A percentile compares a stretch with the other conserved stretches of the same genome.
Conservation (phyloP, 2,329 filamentous ascomycete species). For the Tolypocladium tropicale region DNA sequence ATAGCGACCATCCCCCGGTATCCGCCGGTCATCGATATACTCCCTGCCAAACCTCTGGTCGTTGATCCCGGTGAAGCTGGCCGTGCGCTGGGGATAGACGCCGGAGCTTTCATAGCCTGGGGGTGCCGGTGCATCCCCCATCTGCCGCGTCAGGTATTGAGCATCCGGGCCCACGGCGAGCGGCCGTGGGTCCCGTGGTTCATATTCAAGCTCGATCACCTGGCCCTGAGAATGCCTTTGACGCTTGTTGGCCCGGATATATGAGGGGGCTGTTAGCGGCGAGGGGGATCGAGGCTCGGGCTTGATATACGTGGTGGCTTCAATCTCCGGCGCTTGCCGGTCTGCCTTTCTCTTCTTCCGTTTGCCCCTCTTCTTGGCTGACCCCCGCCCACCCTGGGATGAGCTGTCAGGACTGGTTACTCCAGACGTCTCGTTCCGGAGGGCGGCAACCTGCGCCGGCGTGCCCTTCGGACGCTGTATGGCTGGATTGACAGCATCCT, state of each 20-base stretch:
- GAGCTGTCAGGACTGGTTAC: conserved; percentile 52
- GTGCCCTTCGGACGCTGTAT: conserved; percentile 11
- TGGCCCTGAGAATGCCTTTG: conserved; percentile 37
- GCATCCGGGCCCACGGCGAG: conserved; percentile 23
- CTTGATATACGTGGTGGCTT: conserved; percentile 48
- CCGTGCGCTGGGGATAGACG: conserved; percentile 13
- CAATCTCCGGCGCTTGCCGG: conserved; percentile 34
- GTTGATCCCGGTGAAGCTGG: conserved; percentile 14
- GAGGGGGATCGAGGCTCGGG: conserved; percentile 55
- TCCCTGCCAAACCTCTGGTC: conserved; percentile 21
- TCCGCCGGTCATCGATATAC: conserved; percentile 20
- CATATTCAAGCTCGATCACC: conserved; percentile 18
- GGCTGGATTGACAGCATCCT: not conserved
- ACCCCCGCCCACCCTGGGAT: conserved; percentile 37
- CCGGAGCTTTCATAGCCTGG: conserved; percentile 21
- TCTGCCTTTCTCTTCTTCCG: conserved; percentile 46
- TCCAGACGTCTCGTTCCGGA: conserved; percentile 38
- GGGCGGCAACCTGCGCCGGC: conserved; percentile 44
- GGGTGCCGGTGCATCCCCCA: conserved; percentile 19
- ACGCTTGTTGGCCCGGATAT: conserved; percentile 46
- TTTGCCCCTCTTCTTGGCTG: conserved; percentile 39
- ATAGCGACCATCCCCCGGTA: conserved; percentile 18
- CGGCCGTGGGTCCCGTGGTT: conserved; percentile 33
- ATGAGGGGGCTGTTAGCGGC: conserved; percentile 42
- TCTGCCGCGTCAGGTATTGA: conserved; percentile 17